Percentiles rank a stretch among this genome's conserved stretches.
Conservation (phyloP, 306 rosid species). For the Corylus heterophylla region DNA sequence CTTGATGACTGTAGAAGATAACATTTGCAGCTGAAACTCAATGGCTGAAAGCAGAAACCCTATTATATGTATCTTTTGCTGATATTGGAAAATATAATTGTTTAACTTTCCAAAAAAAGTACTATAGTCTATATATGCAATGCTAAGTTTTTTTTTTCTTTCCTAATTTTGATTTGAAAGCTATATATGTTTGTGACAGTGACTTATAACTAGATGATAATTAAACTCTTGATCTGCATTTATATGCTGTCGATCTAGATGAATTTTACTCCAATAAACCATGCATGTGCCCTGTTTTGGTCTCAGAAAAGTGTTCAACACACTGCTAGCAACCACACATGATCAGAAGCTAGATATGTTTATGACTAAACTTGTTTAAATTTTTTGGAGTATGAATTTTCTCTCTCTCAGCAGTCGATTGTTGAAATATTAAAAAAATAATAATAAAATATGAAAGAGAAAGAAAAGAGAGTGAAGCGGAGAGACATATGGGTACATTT, state of each 20-base stretch:
- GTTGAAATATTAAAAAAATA: too few species aligned
- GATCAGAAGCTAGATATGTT: neutral
- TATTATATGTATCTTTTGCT: neutral
- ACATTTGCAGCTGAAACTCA: neutral
- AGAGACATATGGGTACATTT: too few species aligned
- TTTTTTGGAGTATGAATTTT: too few species aligned
- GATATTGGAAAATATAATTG: neutral
- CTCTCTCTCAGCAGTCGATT: too few species aligned
- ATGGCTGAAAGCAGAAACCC: neutral
- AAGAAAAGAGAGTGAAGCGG: too few species aligned
- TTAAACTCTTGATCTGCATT: neutral
- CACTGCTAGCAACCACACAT: constrained; percentile 17
- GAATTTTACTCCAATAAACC: neutral
- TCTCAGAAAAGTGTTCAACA: neutral
- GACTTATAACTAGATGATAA: neutral
- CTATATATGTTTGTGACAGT: too few species aligned
- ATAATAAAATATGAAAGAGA: too few species aligned
- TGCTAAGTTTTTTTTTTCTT: too few species aligned
- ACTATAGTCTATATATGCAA: neutral
- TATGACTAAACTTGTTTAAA: too few species aligned
- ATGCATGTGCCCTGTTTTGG: neutral
- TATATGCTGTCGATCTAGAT: neutral
- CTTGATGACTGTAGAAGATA: neutral
- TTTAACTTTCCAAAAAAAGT: neutral
- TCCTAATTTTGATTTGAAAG: neutral